These are phyloP conservation scores for Candida hungchunana DNA, from an alignment of 805 yeast genomes.

Conservation along the genomic window DNA sequence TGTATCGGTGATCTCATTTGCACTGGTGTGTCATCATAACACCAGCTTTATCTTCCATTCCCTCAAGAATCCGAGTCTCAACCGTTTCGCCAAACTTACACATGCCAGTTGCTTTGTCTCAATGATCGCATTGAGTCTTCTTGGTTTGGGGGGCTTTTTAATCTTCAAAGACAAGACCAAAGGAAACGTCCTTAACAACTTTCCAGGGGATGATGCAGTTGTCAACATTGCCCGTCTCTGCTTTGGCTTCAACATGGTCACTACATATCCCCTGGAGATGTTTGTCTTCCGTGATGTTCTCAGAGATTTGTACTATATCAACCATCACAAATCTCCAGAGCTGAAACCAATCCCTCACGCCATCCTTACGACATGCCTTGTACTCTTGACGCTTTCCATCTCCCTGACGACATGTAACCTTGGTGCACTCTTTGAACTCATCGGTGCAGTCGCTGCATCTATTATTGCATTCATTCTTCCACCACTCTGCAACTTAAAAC, in stretches of 20 bases:
- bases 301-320: constrained; percentile 50
- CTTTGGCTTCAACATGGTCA: constrained; percentile 88
- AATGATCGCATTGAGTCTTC: constrained; percentile 67
- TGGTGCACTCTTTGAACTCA: constrained; percentile 84
- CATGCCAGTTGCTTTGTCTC: constrained; percentile 82
- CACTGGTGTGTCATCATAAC: constrained; percentile 93
- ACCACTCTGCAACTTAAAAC: constrained; percentile 72
- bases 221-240: constrained; percentile 87
- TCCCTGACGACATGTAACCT: constrained; percentile 80
- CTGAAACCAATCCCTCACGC: constrained; percentile 50
- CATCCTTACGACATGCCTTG: constrained; percentile 59
- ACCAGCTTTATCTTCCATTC: constrained; percentile 88
- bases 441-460: constrained; percentile 92
- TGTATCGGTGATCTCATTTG: constrained; percentile 90
- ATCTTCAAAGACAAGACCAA: constrained; percentile 74
- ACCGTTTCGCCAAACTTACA: constrained; percentile 69
- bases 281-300: constrained; percentile 87
- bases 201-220: constrained; percentile 66
- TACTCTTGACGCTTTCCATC: constrained; percentile 66
- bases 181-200: constrained; percentile 87
- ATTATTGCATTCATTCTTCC: constrained; percentile 90
- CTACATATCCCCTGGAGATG: constrained; percentile 86
- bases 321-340: constrained; percentile 34
- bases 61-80: constrained; percentile 67
- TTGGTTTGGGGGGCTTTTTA: constrained; percentile 77